Percentiles rank a stretch among this genome's conserved stretches.
These are phyloP conservation scores for Candida xyloterini DNA, from an alignment of 805 yeast species.

Conservation along the genomic window DNA sequence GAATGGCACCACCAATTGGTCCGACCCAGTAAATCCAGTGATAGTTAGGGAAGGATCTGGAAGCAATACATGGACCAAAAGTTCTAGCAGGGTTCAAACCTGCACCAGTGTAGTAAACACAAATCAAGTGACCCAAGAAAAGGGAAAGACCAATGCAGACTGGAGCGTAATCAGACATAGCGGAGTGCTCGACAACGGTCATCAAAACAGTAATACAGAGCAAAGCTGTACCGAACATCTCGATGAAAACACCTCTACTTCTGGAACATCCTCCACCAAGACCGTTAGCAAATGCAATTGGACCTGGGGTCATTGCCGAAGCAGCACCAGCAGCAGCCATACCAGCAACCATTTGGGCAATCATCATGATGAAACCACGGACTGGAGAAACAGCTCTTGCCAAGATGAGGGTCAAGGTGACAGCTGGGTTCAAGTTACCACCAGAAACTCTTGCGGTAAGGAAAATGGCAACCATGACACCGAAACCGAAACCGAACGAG, in stretches of 20 bases:
- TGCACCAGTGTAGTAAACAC: slow-evolving; percentile 84
- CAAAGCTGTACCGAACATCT: slow-evolving; percentile 74
- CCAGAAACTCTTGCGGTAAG: slow-evolving; percentile 76
- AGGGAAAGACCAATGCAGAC: slow-evolving; percentile 78
- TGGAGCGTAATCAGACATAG: slow-evolving; percentile 76
- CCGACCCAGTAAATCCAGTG: slow-evolving; percentile 96
- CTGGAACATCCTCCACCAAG: slow-evolving; percentile 71
- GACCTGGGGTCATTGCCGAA: slow-evolving; percentile 80
- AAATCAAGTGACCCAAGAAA: slow-evolving; percentile 76
- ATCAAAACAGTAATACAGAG: slow-evolving; percentile 75
- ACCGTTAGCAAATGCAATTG: slow-evolving; percentile 63
- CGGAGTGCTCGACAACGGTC: slow-evolving; percentile 80
- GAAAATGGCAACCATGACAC: slow-evolving; percentile 72
- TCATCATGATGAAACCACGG: slow-evolving; percentile 62
- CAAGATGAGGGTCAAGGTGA: slow-evolving; percentile 67
- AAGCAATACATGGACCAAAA: slow-evolving; percentile 79
- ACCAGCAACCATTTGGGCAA: slow-evolving; percentile 77
- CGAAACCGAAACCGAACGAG: slow-evolving; percentile 82
- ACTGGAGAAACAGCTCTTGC: slow-evolving; percentile 72
- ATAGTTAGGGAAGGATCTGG: slow-evolving; percentile 69
- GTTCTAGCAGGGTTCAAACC: slow-evolving; percentile 91
- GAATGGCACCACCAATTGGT: slow-evolving; percentile 66
- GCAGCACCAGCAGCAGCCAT: slow-evolving; percentile 93
- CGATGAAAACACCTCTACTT: slow-evolving; percentile 75
- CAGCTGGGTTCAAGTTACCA: slow-evolving; percentile 89